Conservation (phyloP, 768 basidiomycete species). For the Myochromella boudieri region DNA sequence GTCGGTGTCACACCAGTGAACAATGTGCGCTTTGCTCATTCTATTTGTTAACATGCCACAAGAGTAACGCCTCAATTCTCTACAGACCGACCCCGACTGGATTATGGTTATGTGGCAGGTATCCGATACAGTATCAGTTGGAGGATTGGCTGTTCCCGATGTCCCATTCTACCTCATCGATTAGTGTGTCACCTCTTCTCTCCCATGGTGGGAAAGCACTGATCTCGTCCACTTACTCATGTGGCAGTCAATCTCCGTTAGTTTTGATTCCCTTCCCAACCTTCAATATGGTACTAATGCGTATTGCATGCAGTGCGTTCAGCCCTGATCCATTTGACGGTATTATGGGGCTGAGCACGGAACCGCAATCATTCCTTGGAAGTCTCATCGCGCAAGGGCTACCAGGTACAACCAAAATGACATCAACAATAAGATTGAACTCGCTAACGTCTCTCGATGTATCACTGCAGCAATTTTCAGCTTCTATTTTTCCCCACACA, state of each 20-base stretch:
- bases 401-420: constrained; percentile 35
- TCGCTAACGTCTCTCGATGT: neutral
- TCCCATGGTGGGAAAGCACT: too few relatives aligned
- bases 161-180: constrained; percentile 16
- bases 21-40: neutral
- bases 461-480: constrained; percentile 45
- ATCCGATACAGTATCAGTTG: constrained; percentile 48
- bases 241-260: constrained; percentile 45
- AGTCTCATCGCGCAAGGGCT: constrained; percentile 45
- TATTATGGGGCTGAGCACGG: constrained; percentile 44
- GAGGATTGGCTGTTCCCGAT: constrained; percentile 24
- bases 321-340: constrained; percentile 6
- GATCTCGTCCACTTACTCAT: neutral
- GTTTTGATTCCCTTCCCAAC: constrained; percentile 45
- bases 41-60: constrained; percentile 41
- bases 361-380: constrained; percentile 48
- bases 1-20: constrained; percentile 13
- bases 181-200: constrained; percentile 3
- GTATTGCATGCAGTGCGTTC: neutral
- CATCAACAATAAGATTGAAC: neutral
- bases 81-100: constrained; percentile 48
- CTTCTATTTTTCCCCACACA: constrained; percentile 46
- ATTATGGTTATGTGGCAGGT: constrained; percentile 41
- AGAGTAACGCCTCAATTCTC: constrained; percentile 39
- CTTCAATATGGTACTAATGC: constrained; percentile 31